Percentiles rank a stretch among this genome's conserved stretches.
phyloP scores from a whole-genome alignment of 305 asterid genomes.

The Fraxinus nigra region DNA sequence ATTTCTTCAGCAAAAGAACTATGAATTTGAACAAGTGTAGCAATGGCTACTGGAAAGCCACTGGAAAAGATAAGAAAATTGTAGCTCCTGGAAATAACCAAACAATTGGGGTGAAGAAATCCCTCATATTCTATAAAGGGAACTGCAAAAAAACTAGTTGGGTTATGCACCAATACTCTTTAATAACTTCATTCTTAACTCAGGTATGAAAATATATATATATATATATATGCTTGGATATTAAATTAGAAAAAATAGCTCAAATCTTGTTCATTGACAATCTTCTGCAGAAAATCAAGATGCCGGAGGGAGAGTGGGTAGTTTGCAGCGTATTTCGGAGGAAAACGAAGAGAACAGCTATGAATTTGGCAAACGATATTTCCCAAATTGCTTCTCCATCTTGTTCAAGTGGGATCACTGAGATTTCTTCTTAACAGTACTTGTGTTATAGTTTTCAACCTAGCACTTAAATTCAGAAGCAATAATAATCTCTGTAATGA shows the following conservation, averaged over 20 bases:
- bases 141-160: slow-evolving; percentile 33
- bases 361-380: background rate
- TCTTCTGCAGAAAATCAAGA: slow-evolving; percentile 28
- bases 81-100: slow-evolving; percentile 22
- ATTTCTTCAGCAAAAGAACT: slow-evolving; percentile 38
- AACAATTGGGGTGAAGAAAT: slow-evolving; percentile 34
- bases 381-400: slow-evolving; percentile 21
- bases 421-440: slow-evolving; percentile 25
- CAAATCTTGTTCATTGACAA: background rate
- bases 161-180: slow-evolving; percentile 37
- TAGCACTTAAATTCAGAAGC: background rate
- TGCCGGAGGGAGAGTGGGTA: slow-evolving; percentile 49
- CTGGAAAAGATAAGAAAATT: slow-evolving; percentile 35
- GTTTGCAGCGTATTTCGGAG: slow-evolving; percentile 36
- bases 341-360: slow-evolving; percentile 14
- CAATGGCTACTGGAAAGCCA: slow-evolving; percentile 50
- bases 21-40: slow-evolving; percentile 16
- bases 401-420: slow-evolving; percentile 41
- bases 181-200: slow-evolving; percentile 23
- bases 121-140: slow-evolving; percentile 33
- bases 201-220: slow-evolving; percentile 24
- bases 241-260: background rate
- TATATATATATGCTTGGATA: background rate
- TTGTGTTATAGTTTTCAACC: slow-evolving; percentile 2
- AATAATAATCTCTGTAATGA: background rate